Percentiles rank a stretch among this genome's conserved stretches.
These are phyloP conservation scores for Macrolepiota dolichaula DNA, from an alignment of 768 basidiomycete genomes.

Conservation along the genomic window DNA sequence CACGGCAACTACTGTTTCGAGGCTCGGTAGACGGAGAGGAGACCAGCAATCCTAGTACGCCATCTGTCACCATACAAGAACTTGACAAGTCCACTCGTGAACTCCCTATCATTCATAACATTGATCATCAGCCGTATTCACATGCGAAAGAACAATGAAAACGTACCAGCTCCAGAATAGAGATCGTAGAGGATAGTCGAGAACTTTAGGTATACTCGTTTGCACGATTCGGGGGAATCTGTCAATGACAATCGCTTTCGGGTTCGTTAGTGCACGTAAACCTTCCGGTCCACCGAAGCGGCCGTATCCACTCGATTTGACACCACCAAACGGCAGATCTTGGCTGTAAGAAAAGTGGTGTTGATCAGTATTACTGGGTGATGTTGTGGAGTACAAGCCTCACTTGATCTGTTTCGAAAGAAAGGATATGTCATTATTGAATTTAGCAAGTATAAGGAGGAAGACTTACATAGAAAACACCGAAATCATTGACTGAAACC, in stretches of 20 bases:
- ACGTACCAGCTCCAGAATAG: slow-evolving; percentile 71
- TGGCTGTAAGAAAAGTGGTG: slow-evolving; percentile 43
- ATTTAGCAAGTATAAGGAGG: background rate
- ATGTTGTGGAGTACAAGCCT: slow-evolving; percentile 20
- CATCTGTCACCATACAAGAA: slow-evolving; percentile 53
- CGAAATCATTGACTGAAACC: slow-evolving; percentile 97
- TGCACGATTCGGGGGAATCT: slow-evolving; percentile 81
- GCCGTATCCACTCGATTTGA: slow-evolving; percentile 89
- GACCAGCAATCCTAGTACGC: slow-evolving; percentile 42
- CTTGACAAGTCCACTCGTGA: slow-evolving; percentile 44
- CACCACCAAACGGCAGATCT: slow-evolving; percentile 93
- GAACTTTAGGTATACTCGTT: slow-evolving; percentile 79
- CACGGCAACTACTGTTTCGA: slow-evolving; percentile 23
- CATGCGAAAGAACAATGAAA: background rate
- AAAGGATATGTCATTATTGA: slow-evolving; percentile 15
- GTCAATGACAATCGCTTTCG: slow-evolving; percentile 86
- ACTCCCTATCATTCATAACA: slow-evolving; percentile 35
- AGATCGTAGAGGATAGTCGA: slow-evolving; percentile 86
- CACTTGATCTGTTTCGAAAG: slow-evolving; percentile 70
- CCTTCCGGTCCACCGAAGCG: slow-evolving; percentile 97
- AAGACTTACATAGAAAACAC: slow-evolving; percentile 72
- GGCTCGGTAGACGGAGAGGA: slow-evolving; percentile 35
- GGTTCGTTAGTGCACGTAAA: slow-evolving; percentile 79
- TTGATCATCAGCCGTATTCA: background rate
- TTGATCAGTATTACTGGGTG: background rate